Base-by-base conservation (phyloP, 1,284 basidiomycete genomes). In the Inonotus hispidus region DNA sequence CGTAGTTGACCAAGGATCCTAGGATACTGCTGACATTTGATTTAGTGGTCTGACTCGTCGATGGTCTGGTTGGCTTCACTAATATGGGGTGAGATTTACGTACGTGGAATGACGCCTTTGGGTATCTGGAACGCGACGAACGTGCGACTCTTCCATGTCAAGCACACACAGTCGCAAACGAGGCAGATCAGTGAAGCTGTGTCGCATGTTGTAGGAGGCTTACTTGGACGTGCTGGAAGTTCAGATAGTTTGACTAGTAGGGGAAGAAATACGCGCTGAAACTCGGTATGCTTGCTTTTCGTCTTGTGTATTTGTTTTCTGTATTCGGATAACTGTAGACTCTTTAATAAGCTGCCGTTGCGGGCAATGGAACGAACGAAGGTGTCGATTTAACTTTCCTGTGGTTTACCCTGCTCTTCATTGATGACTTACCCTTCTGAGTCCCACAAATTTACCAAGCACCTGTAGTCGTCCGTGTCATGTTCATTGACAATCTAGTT, bases 41-140 rank as follows among this genome's bases (percentile, higher is more conserved):
- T 45, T 13, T 62, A 93, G 90, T 96, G 93, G 93, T 90, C 92
- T 3, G 88, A 93, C 65, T 88, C 92, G 2, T 93, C 92, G 3
- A 80, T 88, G 59, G 82, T 95, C 11, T 96, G 94, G 94, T 79
- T 95, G 52, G 92, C 92, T 8, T 92, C 90, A 0, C 74, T 96
- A 56, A 85, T 95, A 38, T 97, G 94, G 93, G 94, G 94, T 47
- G 92, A 95, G 70, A 84, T 95, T 23, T 97, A 95, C 70, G 88
- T 97, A n/a, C 86, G 87, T 43, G 88, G 87, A 7, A 87, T 94
- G 82, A 84, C 86, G 1, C 87, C 88, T 3, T 75, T 93, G 35
- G 92, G 91, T 6, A 84, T 93, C 41, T 95, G 93, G 93, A 90
- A 90, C 66, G 84, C 85, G 47, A 95, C 93, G 10, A 88, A 85